A percentile compares a stretch with the other conserved stretches of the same genome.
Evolutionary conservation across 2,329 filamentous ascomycete genomes (phyloP).

Genomic region (Diaporthe caulivora): DNA sequence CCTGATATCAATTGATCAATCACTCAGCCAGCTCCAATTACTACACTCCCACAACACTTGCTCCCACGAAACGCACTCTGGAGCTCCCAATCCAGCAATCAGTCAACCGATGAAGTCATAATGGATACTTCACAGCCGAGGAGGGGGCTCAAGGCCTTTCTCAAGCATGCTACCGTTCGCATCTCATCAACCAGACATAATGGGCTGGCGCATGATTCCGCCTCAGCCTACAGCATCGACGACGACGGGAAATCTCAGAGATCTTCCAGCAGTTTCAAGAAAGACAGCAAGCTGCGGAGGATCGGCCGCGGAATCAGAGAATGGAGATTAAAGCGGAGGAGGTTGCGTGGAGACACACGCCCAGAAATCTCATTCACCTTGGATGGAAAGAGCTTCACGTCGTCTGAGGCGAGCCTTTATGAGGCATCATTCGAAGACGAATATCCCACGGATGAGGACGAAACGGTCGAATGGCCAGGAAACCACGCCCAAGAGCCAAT

Average conservation of each 20-base stretch:
- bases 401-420: neutral
- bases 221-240: neutral
- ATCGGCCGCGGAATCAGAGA: slow-evolving; percentile 25
- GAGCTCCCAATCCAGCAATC: neutral
- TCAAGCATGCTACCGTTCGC: slow-evolving; percentile 13
- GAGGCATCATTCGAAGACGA: neutral
- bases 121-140: slow-evolving; percentile 17
- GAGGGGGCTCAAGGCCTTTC: slow-evolving; percentile 24
- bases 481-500: neutral
- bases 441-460: neutral
- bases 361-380: neutral
- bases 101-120: slow-evolving; percentile 10
- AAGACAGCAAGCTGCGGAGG: slow-evolving; percentile 22
- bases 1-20: neutral
- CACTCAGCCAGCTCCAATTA: neutral
- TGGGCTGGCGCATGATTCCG: neutral
- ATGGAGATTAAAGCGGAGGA: slow-evolving; percentile 28
- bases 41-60: no score
- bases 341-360: neutral
- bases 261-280: neutral
- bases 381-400: slow-evolving; percentile 9
- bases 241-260: slow-evolving; percentile 10
- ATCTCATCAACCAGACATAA: neutral
- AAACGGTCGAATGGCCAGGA: neutral
- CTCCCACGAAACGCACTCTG: no score